phyloP scores from a whole-genome alignment of 768 basidiomycete genomes.

The Leccinum fibrillosum region DNA sequence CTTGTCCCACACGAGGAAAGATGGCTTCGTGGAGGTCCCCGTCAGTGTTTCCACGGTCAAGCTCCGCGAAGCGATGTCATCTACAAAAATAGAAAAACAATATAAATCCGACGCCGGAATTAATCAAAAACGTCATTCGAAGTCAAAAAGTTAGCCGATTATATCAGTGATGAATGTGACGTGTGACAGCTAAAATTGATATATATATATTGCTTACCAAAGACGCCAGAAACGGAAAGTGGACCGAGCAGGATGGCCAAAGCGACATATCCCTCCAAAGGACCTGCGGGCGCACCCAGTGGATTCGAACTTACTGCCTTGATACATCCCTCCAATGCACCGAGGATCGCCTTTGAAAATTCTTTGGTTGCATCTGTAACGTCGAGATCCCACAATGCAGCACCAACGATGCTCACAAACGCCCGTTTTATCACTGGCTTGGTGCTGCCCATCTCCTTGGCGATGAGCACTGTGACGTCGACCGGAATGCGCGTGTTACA shows the following conservation, averaged over 20 bases:
- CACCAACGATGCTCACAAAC: constrained; percentile 62
- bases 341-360: constrained; percentile 54
- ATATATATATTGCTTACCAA: constrained; percentile 41
- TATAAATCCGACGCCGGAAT: neutral
- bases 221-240: constrained; percentile 44
- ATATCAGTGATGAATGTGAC: neutral
- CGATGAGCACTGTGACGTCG: constrained; percentile 47
- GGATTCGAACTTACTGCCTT: constrained; percentile 65
- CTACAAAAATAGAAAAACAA: constrained; percentile 23
- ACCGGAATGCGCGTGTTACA: constrained; percentile 39
- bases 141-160: neutral
- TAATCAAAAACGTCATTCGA: neutral
- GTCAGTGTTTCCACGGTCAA: constrained; percentile 44
- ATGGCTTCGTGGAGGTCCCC: constrained; percentile 60
- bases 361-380: constrained; percentile 40
- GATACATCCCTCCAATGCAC: constrained; percentile 66
- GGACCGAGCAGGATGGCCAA: constrained; percentile 66
- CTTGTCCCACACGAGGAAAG: constrained; percentile 87
- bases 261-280: constrained; percentile 84
- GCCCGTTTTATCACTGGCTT: constrained; percentile 63
- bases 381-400: constrained; percentile 49
- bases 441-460: constrained; percentile 66
- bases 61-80: constrained; percentile 48
- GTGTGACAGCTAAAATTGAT: neutral
- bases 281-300: constrained; percentile 55